Base-by-base conservation (phyloP, 1,284 basidiomycete genomes). In the Hemileccinum hortonii region DNA sequence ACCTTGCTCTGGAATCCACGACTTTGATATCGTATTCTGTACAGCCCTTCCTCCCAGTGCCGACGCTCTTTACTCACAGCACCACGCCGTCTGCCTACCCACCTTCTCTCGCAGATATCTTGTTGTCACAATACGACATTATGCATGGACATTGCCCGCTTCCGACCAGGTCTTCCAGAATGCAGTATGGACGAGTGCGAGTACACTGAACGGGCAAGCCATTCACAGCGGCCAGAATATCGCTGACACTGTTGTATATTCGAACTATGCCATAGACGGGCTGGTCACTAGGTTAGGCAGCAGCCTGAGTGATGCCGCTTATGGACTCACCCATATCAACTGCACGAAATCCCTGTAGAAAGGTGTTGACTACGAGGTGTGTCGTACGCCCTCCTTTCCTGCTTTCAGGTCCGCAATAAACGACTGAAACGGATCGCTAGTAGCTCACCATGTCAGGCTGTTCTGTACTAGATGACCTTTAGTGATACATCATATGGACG, bases 311-410 rank as follows among this genome's bases (percentile, higher is more conserved):
- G 26, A 26, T 3, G 35, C 51, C 46, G 4, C 49, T 44, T 43
- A 49, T 50, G n/a, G 46, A 57, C 78, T 49, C 56, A 83, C 86
- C 82, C 63, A 90, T 92, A 62, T 93, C 90, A 39, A 92, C 82
- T 3, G 85, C 89, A 44, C 83, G 74, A 66, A 92, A 92, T 3
- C 91, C 90, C 54, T 82, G 77, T 44, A 85, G 70, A 43, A 92
- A 80, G 3, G 90, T 90, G 47, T 75, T 76, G 46, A 86, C 70
- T 14, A 92, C 88, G 4, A 92, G 77, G 9, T 76, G 71, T 0
- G 81, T 72, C 0, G 91, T 92, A 15, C 76, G 70, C 48, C 86
- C 84, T 64, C 86, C 84, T 73, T 91, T 91, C 87, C 87, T 85
- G 49, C 33, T 40, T 46, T 47, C 55, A 33, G 44, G 46, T 56